Conservation (phyloP, 2,329 filamentous ascomycete genomes). For the Venturia carpophila region DNA sequence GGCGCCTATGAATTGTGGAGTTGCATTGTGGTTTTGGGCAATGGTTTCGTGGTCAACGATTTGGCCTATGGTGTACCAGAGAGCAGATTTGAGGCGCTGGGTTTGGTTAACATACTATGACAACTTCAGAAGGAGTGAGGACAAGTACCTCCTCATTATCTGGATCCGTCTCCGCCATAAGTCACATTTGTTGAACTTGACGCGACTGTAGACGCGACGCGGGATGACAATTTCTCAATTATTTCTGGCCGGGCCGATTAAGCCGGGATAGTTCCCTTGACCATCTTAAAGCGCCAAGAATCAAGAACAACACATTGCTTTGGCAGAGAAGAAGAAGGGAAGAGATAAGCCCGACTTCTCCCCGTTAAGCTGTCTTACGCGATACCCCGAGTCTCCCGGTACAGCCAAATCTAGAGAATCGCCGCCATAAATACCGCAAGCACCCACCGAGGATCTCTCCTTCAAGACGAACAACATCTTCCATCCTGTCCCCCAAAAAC, state of each 20-base stretch:
- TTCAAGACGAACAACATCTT: background rate
- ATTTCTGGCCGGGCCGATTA: background rate
- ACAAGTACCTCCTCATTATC: constrained; percentile 16
- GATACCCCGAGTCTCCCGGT: background rate
- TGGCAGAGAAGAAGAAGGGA: background rate
- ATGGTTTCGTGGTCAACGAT: constrained; percentile 63
- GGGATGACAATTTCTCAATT: background rate
- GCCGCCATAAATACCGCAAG: constrained; percentile 9
- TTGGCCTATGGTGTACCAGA: constrained; percentile 36
- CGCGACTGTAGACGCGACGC: background rate
- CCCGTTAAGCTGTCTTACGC: background rate
- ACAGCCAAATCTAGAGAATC: background rate
- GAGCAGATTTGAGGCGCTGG: constrained; percentile 42
- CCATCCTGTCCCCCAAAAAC: background rate
- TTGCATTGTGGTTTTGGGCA: constrained; percentile 38
- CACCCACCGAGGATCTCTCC: background rate
- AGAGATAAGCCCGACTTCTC: background rate
- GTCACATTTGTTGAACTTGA: constrained; percentile 9
- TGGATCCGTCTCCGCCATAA: constrained; percentile 14
- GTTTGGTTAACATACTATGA: background rate
- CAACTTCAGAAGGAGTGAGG: background rate
- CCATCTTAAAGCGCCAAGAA: background rate
- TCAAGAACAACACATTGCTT: constrained; percentile 9
- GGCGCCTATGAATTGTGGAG: constrained; percentile 40
- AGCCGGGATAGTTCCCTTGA: background rate